Evolutionary conservation across 202 grass and related monocot species (phyloP).

Genomic region (Dendrocalamus latiflorus): DNA sequence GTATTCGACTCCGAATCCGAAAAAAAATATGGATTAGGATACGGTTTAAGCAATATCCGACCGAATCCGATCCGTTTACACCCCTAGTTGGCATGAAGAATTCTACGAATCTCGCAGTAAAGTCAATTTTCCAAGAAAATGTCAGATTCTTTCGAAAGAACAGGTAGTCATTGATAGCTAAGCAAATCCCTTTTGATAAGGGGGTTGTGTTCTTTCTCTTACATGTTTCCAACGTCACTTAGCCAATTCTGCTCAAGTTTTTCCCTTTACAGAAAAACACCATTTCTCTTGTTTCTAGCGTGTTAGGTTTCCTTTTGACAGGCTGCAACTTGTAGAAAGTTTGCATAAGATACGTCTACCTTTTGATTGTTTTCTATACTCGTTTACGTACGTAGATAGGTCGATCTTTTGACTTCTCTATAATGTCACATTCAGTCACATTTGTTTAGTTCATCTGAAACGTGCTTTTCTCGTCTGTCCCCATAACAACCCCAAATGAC

Average conservation of each 20-base stretch:
- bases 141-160: background rate
- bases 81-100: background rate
- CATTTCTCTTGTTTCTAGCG: background rate
- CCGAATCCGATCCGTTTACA: too few relatives aligned
- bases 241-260: background rate
- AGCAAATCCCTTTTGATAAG: background rate
- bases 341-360: background rate
- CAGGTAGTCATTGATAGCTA: background rate
- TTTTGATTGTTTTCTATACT: background rate
- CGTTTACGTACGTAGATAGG: too few relatives aligned
- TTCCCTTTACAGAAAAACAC: background rate
- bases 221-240: background rate
- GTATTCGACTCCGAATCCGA: too few relatives aligned
- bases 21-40: too few relatives aligned
- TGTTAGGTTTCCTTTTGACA: background rate
- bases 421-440: background rate
- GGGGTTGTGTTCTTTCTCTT: background rate
- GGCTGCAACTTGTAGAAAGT: background rate
- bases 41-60: too few relatives aligned
- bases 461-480: background rate
- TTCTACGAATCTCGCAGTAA: background rate
- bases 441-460: background rate
- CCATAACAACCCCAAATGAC: too few relatives aligned
- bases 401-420: background rate
- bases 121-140: background rate